phyloP scores from a whole-genome alignment of 1,284 basidiomycete genomes.

The Tetrapyrgos nigripes region DNA sequence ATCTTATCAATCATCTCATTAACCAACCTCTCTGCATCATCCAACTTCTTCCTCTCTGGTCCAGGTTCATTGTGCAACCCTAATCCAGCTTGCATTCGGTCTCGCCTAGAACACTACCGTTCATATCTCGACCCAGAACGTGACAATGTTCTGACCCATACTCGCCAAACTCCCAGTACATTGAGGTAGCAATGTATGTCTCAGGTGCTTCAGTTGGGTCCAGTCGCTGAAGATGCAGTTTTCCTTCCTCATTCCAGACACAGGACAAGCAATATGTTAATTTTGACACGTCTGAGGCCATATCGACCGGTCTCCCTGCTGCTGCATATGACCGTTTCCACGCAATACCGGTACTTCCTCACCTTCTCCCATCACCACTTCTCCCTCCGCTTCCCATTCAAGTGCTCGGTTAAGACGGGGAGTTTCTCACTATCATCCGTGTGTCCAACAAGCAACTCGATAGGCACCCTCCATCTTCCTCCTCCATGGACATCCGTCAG shows the following conservation, averaged over 20 bases:
- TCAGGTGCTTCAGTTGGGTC: too few species aligned
- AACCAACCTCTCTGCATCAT: constrained; percentile 35
- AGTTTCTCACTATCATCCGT: constrained; percentile 29
- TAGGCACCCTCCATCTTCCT: constrained; percentile 23
- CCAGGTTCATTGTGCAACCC: constrained; percentile 67
- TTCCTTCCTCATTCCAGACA: too few species aligned
- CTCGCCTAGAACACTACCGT: constrained; percentile 27
- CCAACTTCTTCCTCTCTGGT: constrained; percentile 42
- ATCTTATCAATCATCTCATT: constrained; percentile 44
- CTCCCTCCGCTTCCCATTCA: too few species aligned
- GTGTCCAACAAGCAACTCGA: constrained; percentile 25
- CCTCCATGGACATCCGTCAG: too few species aligned
- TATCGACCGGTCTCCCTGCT: too few species aligned
- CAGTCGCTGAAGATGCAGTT: too few species aligned
- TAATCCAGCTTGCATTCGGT: constrained; percentile 53
- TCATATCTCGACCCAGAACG: constrained; percentile 48
- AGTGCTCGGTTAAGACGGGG: constrained; percentile 24
- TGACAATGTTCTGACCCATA: constrained; percentile 63
- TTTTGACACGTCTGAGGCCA: too few species aligned
- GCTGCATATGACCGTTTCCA: too few species aligned
- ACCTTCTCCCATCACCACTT: too few species aligned
- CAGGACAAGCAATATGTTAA: too few species aligned
- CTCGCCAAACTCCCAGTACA: constrained; percentile 53
- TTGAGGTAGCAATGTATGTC: too few species aligned
- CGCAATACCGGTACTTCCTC: too few species aligned